A percentile compares a stretch with the other conserved stretches of the same genome.
phyloP scores from a whole-genome alignment of 345 rosid species.

The Rhizophora apiculata region DNA sequence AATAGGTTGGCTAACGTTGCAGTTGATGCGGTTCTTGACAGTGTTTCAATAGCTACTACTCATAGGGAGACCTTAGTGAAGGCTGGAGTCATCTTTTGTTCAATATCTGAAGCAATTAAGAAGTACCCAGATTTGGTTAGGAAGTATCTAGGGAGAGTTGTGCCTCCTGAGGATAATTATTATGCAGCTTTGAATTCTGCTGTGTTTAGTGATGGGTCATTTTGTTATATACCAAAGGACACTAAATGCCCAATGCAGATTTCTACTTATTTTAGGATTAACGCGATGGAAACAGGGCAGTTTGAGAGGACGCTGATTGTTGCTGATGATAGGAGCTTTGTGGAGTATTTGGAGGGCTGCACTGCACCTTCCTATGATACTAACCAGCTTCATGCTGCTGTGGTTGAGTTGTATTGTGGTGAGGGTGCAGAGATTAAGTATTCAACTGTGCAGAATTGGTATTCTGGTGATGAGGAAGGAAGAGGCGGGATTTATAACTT shows the following conservation, averaged over 20 bases:
- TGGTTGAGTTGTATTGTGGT: slow-evolving; percentile 83
- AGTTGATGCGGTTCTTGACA: slow-evolving; percentile 87
- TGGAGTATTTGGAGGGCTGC: slow-evolving; percentile 95
- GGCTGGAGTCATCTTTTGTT: slow-evolving; percentile 85
- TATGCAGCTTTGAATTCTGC: slow-evolving; percentile 83
- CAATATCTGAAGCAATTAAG: slow-evolving; percentile 79
- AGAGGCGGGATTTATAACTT: slow-evolving; percentile 89
- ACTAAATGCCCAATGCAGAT: slow-evolving; percentile 88
- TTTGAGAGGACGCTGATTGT: slow-evolving; percentile 97
- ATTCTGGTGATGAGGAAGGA: slow-evolving; percentile 87
- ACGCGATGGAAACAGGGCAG: slow-evolving; percentile 89
- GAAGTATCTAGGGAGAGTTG: slow-evolving; percentile 85
- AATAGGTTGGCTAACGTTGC: slow-evolving; percentile 85
- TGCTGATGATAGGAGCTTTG: slow-evolving; percentile 84
- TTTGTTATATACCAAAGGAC: slow-evolving; percentile 75
- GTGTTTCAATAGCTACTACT: slow-evolving; percentile 86
- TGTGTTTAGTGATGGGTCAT: slow-evolving; percentile 91
- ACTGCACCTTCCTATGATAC: slow-evolving; percentile 89
- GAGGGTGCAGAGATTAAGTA: slow-evolving; percentile 83
- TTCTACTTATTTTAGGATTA: slow-evolving; percentile 86
- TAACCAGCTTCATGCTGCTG: slow-evolving; percentile 96
- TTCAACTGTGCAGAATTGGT: slow-evolving; percentile 96
- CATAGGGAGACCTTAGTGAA: slow-evolving; percentile 70
- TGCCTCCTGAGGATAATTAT: slow-evolving; percentile 82
- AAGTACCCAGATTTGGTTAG: slow-evolving; percentile 72